Conservation (phyloP, 2,329 filamentous ascomycete species). For the Aureobasidium lini region DNA sequence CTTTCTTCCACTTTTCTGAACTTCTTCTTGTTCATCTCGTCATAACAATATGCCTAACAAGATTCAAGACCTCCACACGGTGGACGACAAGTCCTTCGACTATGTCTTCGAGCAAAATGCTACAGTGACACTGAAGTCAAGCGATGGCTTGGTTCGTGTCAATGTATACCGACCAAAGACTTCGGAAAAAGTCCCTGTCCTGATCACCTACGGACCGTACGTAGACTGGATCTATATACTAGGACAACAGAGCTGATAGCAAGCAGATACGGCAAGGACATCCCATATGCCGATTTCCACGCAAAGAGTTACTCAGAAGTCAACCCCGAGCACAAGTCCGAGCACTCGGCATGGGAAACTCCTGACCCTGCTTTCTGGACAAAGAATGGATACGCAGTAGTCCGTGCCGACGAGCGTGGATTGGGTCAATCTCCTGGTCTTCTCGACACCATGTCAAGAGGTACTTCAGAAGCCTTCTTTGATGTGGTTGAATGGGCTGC, state of each 20-base stretch:
- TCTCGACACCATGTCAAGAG: slow-evolving; percentile 47
- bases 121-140: slow-evolving; percentile 23
- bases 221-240: rapidly evolving
- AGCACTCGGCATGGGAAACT: slow-evolving; percentile 40
- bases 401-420: slow-evolving; percentile 44
- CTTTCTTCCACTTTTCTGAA: background rate
- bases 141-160: slow-evolving; percentile 26
- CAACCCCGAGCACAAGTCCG: slow-evolving; percentile 31
- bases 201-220: slow-evolving; percentile 61
- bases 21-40: background rate
- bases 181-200: slow-evolving; percentile 44
- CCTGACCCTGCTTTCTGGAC: slow-evolving; percentile 34
- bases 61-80: slow-evolving; percentile 24
- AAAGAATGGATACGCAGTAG: slow-evolving; percentile 22
- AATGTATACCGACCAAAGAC: slow-evolving; percentile 30
- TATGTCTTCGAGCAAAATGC: slow-evolving; percentile 30
- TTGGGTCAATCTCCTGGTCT: slow-evolving; percentile 46
- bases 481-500: slow-evolving; percentile 20
- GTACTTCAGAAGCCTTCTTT: slow-evolving; percentile 32
- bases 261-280: slow-evolving; percentile 58
- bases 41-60: slow-evolving; percentile 24
- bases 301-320: slow-evolving; percentile 40
- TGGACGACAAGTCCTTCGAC: slow-evolving; percentile 24
- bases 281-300: slow-evolving; percentile 53
- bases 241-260: background rate